These are phyloP conservation scores for Epichloe scottii DNA, from an alignment of 2,329 filamentous ascomycete genomes.

Conservation along the genomic window DNA sequence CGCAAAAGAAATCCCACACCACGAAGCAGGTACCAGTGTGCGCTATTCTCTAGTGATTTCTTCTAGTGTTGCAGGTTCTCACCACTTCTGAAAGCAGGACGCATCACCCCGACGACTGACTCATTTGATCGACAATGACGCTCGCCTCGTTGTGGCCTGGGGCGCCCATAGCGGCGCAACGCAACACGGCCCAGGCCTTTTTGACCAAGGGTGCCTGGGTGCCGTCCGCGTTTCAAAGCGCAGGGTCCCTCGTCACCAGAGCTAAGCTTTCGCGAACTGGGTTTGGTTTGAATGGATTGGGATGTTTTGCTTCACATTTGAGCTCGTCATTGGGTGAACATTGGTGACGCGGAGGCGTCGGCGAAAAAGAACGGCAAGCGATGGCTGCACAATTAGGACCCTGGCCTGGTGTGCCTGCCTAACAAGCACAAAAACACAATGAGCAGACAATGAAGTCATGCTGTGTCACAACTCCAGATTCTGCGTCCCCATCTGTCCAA, in stretches of 20 bases:
- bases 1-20: not conserved
- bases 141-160: not conserved
- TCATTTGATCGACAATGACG: not conserved
- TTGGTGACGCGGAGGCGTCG: not conserved
- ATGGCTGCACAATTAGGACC: not conserved
- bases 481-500: no score
- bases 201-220: not conserved
- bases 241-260: not conserved
- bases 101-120: not conserved
- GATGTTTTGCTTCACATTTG: not conserved
- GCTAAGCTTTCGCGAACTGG: not conserved
- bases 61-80: not conserved
- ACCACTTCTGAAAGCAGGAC: not conserved
- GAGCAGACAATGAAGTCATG: not conserved
- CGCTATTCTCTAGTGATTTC: not conserved
- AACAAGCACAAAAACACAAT: not conserved
- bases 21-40: constrained; percentile 1
- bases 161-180: no score
- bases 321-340: not conserved
- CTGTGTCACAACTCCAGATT: not conserved
- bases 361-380: not conserved
- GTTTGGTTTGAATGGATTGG: not conserved
- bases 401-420: no score
- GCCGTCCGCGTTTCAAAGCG: not conserved
- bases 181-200: no score